Conservation (phyloP, 805 yeast genomes). For the Saccharomyces eubayanus region DNA sequence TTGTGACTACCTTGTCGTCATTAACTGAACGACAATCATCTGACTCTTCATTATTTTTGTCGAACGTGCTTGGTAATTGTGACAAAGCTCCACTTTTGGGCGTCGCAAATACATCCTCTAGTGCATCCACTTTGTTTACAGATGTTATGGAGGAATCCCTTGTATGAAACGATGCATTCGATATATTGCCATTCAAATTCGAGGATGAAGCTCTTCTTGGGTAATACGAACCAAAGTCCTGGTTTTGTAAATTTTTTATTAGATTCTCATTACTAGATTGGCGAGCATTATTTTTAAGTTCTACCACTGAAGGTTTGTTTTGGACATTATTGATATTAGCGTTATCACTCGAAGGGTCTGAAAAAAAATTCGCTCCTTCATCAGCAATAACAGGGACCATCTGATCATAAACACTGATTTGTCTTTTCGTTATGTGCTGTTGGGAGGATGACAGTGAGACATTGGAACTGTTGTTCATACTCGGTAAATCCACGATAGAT, state of each 20-base stretch:
- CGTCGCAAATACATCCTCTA: constrained; percentile 20
- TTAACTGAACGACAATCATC: constrained; percentile 9
- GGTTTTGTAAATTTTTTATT: constrained; percentile 16
- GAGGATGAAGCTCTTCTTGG: constrained; percentile 16
- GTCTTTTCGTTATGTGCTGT: constrained; percentile 4
- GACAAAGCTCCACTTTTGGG: constrained; percentile 11
- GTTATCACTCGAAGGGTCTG: constrained; percentile 12
- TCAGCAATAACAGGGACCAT: constrained; percentile 18
- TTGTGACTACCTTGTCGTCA: constrained; percentile 1
- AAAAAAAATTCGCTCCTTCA: constrained; percentile 7
- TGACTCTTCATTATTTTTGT: constrained; percentile 9
- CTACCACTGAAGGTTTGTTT: neutral
- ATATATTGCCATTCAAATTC: constrained; percentile 1
- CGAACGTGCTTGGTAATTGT: constrained; percentile 1
- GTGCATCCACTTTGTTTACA: constrained; percentile 13
- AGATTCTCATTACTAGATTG: constrained; percentile 13
- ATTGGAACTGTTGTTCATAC: constrained; percentile 13
- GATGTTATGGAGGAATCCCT: constrained; percentile 23
- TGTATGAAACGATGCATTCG: constrained; percentile 17
- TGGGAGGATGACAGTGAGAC: constrained; percentile 12
- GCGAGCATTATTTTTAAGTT: neutral
- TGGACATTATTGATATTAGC: constrained; percentile 5
- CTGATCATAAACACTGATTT: constrained; percentile 16
- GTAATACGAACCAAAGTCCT: constrained; percentile 26
- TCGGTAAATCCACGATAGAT: constrained; percentile 16